Conservation (phyloP, 139 green algal genomes). For the Chlamydomonas urium region DNA sequence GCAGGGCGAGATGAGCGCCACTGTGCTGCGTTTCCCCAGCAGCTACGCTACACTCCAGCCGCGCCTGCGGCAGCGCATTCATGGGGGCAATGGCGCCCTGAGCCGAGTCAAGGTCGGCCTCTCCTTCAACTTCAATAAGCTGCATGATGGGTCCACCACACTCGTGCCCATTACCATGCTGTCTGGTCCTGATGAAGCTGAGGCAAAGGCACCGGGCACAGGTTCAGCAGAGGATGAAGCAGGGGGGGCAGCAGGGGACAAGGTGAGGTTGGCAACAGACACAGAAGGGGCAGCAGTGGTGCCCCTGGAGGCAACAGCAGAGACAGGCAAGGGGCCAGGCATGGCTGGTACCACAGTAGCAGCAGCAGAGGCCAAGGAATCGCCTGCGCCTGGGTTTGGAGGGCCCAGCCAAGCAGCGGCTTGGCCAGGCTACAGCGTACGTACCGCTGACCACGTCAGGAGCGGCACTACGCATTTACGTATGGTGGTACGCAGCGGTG, state of each 20-base stretch:
- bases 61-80: not conserved
- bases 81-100: not conserved
- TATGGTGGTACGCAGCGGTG: not conserved
- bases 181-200: not conserved
- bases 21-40: conserved; percentile 33
- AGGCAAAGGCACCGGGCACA: not conserved
- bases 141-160: not conserved
- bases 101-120: conserved; percentile 4
- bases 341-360: no score
- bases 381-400: no score
- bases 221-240: not conserved
- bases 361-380: no score
- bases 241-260: no score
- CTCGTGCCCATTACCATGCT: not conserved
- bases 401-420: no score
- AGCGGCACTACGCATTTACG: no score
- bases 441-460: no score
- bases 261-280: no score
- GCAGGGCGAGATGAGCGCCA: conserved; percentile 52
- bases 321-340: no score
- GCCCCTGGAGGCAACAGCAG: not conserved
- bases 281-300: not conserved
- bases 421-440: no score
- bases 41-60: conserved; percentile 24
- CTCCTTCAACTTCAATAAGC: conserved; percentile 25